Conservation (phyloP, 169 alveolate species). For the Plasmodium knowlesi region DNA sequence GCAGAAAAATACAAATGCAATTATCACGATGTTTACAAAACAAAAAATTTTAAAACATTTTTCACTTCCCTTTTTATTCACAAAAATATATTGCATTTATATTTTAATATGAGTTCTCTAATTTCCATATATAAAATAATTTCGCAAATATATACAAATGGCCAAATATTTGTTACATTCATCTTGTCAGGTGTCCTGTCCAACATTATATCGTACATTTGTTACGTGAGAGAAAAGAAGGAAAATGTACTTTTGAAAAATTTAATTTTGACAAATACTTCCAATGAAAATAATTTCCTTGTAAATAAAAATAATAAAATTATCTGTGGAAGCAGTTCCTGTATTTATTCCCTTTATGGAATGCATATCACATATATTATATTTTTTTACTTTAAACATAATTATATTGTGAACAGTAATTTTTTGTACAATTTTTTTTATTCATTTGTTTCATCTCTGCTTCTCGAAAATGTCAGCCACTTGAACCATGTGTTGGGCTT, state of each 20-base stretch:
- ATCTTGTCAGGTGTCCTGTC: conserved; percentile 65
- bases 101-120: conserved; percentile 74
- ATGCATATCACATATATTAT: conserved; percentile 65
- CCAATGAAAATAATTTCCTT: background rate
- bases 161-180: conserved; percentile 38
- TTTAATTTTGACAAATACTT: conserved; percentile 25
- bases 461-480: conserved; percentile 73
- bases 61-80: conserved; percentile 66
- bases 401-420: conserved; percentile 23
- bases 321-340: conserved; percentile 69
- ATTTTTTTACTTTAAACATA: conserved; percentile 64
- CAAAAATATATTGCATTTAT: conserved; percentile 73
- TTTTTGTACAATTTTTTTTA: conserved; percentile 64
- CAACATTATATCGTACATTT: conserved; percentile 30
- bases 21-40: conserved; percentile 64
- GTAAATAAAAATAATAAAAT: conserved; percentile 38
- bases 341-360: conserved; percentile 69
- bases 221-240: conserved; percentile 16
- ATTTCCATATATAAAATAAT: conserved; percentile 62
- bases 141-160: conserved; percentile 41
- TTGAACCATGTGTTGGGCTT: conserved; percentile 57
- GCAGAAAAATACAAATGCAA: conserved; percentile 72
- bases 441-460: conserved; percentile 60
- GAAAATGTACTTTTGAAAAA: conserved; percentile 47
- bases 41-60: conserved; percentile 69